These are phyloP conservation scores for Novymonas esmeraldas DNA, from an alignment of 208 protist species.

Conservation along the genomic window DNA sequence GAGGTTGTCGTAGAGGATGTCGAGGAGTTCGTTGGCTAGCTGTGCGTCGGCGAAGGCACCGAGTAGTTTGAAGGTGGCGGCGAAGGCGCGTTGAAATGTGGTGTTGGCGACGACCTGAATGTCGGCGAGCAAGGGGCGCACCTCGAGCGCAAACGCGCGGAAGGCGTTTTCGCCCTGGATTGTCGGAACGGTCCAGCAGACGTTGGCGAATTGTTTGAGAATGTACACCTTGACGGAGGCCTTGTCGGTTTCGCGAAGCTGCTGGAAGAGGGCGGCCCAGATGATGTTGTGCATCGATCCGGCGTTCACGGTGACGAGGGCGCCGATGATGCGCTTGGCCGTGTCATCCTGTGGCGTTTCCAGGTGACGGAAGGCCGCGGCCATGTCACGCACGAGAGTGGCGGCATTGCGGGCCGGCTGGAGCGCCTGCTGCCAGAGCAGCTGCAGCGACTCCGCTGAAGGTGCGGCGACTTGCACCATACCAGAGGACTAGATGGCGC, in stretches of 20 bases:
- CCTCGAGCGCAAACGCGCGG: slow-evolving; percentile 43
- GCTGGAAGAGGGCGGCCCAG: slow-evolving; percentile 60
- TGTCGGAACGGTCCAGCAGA: slow-evolving; percentile 38
- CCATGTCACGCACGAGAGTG: slow-evolving; percentile 26
- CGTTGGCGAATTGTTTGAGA: slow-evolving; percentile 50
- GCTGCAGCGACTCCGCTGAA: neutral
- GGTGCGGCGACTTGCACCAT: no score
- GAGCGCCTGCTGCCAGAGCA: slow-evolving; percentile 13
- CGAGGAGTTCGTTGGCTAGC: slow-evolving; percentile 24
- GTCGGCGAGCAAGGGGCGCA: slow-evolving; percentile 25
- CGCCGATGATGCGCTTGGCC: slow-evolving; percentile 27
- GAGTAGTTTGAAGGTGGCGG: slow-evolving; percentile 16
- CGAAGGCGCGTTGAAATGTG: slow-evolving; percentile 41
- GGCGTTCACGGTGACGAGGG: slow-evolving; percentile 28
- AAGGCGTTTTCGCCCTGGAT: slow-evolving; percentile 45
- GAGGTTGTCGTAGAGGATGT: slow-evolving; percentile 16
- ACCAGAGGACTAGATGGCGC: no score
- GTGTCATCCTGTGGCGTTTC: slow-evolving; percentile 32
- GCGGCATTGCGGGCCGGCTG: slow-evolving; percentile 28
- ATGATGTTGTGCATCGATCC: slow-evolving; percentile 38
- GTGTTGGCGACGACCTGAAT: slow-evolving; percentile 34
- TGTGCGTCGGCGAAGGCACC: slow-evolving; percentile 24
- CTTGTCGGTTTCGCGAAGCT: slow-evolving; percentile 36
- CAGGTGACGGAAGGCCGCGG: slow-evolving; percentile 12
- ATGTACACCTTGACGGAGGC: slow-evolving; percentile 38